These are phyloP conservation scores for Leptodermis oblonga DNA, from an alignment of 257 asterid species.

Conservation along the genomic window DNA sequence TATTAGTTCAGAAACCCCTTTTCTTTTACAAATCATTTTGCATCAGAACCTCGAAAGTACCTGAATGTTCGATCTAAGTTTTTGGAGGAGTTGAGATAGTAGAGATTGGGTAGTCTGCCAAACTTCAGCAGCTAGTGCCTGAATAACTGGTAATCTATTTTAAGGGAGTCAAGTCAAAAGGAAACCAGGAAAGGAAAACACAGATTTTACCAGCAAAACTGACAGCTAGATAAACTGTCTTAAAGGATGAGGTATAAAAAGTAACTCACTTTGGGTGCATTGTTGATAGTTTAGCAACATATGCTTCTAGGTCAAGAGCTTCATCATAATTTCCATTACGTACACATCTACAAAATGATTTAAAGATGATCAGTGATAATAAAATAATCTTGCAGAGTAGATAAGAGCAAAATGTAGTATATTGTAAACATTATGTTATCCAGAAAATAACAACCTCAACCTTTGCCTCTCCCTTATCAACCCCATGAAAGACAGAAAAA, in stretches of 20 bases:
- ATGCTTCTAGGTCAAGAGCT: slow-evolving; percentile 95
- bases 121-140: slow-evolving; percentile 91
- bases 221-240: slow-evolving; percentile 19
- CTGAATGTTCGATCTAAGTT: slow-evolving; percentile 96
- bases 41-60: slow-evolving; percentile 30
- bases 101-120: slow-evolving; percentile 91
- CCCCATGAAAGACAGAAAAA: background rate
- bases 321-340: slow-evolving; percentile 95
- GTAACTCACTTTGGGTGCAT: slow-evolving; percentile 91
- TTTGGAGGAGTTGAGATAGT: slow-evolving; percentile 92
- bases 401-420: background rate
- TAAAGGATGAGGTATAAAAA: slow-evolving; percentile 28
- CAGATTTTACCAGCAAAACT: background rate
- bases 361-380: background rate
- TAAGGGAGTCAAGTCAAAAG: slow-evolving; percentile 11
- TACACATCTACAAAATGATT: slow-evolving; percentile 61
- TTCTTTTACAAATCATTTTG: slow-evolving; percentile 2
- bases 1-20: slow-evolving; percentile 8
- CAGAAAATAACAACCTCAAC: background rate
- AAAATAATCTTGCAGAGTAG: slow-evolving; percentile 1
- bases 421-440: background rate
- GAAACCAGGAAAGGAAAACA: slow-evolving; percentile 15
- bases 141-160: slow-evolving; percentile 85
- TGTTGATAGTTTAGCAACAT: slow-evolving; percentile 76
- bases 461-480: background rate